A percentile compares a stretch with the other conserved stretches of the same genome.
Evolutionary conservation across 208 protist species (phyloP).

Genomic region (Blechomonas ayalai): DNA sequence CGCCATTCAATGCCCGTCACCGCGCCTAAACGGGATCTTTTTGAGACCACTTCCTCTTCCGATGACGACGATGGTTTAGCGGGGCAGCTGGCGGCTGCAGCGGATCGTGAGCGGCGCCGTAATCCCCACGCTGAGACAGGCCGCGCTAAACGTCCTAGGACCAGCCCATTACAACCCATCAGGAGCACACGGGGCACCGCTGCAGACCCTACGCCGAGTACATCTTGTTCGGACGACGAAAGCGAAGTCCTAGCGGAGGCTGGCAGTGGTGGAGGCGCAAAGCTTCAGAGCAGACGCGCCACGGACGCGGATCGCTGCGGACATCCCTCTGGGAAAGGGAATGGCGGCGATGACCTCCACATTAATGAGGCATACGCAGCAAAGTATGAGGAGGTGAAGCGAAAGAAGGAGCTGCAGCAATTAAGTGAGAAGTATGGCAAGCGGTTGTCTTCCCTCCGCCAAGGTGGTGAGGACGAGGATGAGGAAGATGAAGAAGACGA

Average conservation of each 20-base stretch:
- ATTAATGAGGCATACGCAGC: conserved; percentile 78
- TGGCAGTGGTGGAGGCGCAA: too few relatives aligned
- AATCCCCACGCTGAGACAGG: conserved; percentile 66
- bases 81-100: conserved; percentile 38
- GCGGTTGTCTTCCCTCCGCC: conserved; percentile 6
- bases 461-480: conserved; percentile 18
- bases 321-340: too few relatives aligned
- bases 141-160: conserved; percentile 39
- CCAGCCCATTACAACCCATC: too few relatives aligned
- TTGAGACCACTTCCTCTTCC: conserved; percentile 4
- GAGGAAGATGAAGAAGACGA: conserved; percentile 81
- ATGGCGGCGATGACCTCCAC: conserved; percentile 26
- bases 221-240: too few relatives aligned
- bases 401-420: conserved; percentile 80
- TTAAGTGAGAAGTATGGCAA: conserved; percentile 81
- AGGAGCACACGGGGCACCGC: too few relatives aligned
- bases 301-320: too few relatives aligned
- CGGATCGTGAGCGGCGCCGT: conserved; percentile 27
- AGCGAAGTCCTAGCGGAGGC: too few relatives aligned
- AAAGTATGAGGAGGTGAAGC: conserved; percentile 85
- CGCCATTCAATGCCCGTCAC: too few relatives aligned
- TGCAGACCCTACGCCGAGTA: too few relatives aligned
- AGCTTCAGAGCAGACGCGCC: too few relatives aligned
- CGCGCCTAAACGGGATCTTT: conserved; percentile 16
- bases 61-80: conserved; percentile 17